phyloP scores from a whole-genome alignment of 768 basidiomycete species.

The Tulasnella sp. region DNA sequence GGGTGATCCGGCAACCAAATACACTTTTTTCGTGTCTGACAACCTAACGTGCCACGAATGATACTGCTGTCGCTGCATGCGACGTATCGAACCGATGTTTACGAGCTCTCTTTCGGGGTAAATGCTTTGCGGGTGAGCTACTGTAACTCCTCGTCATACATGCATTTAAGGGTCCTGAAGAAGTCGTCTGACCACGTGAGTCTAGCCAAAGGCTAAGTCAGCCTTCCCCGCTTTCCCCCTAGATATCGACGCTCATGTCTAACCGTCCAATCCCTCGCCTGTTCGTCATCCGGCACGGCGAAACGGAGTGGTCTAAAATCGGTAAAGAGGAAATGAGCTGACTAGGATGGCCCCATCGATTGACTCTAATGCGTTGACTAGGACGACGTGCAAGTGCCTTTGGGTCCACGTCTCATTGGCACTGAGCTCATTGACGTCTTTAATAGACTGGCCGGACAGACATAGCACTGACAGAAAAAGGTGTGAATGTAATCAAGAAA shows the following conservation, averaged over 20 bases:
- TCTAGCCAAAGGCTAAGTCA: slow-evolving; percentile 9
- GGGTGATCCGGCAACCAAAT: too few species aligned
- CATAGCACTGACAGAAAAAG: slow-evolving; percentile 77
- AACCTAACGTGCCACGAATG: too few species aligned
- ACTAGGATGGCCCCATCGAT: not conserved
- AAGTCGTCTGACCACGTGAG: slow-evolving; percentile 28
- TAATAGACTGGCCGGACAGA: slow-evolving; percentile 79
- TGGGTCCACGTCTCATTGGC: not conserved
- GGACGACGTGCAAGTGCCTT: slow-evolving; percentile 33
- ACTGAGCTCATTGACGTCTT: not conserved
- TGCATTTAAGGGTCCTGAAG: too few species aligned
- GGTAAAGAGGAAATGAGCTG: slow-evolving; percentile 44
- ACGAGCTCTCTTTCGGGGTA: too few species aligned
- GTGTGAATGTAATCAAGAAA: slow-evolving; percentile 64
- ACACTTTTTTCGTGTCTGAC: too few species aligned
- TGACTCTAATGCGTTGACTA: slow-evolving; percentile 27
- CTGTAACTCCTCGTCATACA: too few species aligned
- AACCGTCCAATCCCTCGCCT: slow-evolving; percentile 63
- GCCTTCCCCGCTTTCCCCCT: not conserved
- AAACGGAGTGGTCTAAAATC: slow-evolving; percentile 92
- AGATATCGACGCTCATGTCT: not conserved
- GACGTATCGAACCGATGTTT: too few species aligned
- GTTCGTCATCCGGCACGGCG: slow-evolving; percentile 79
- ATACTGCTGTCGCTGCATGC: too few species aligned
- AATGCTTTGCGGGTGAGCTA: too few species aligned